A percentile compares a stretch with the other conserved stretches of the same genome.
phyloP scores from a whole-genome alignment of 305 asterid genomes.

The Solanum hybrid region DNA sequence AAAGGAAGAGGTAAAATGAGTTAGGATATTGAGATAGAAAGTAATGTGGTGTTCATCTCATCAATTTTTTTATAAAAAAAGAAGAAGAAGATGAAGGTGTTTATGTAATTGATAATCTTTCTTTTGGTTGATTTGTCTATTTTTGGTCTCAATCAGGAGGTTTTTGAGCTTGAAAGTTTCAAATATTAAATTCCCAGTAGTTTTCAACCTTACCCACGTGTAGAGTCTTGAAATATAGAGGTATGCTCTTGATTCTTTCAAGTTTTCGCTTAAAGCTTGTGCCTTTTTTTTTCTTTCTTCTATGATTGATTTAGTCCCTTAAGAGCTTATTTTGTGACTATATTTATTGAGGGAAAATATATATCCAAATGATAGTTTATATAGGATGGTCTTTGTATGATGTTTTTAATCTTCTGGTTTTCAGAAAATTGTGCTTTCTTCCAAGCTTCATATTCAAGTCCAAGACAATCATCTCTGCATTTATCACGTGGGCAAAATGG shows the following conservation, averaged over 20 bases:
- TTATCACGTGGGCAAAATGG: conserved; percentile 28
- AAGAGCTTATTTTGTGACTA: too few species aligned
- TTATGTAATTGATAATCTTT: not conserved
- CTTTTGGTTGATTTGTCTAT: not conserved
- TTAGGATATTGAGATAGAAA: not conserved
- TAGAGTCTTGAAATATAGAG: not conserved
- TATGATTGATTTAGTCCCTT: too few species aligned
- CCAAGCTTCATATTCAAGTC: too few species aligned
- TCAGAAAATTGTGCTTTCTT: too few species aligned
- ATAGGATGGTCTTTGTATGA: too few species aligned
- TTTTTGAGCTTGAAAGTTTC: not conserved
- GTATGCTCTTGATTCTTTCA: not conserved
- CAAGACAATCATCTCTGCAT: too few species aligned
- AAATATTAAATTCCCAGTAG: not conserved
- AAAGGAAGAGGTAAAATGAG: not conserved
- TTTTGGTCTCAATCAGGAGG: too few species aligned
- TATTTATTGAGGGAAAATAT: too few species aligned
- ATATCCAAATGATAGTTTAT: too few species aligned
- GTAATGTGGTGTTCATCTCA: not conserved
- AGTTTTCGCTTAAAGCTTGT: not conserved
- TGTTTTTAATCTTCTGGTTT: too few species aligned
- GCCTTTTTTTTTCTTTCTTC: not conserved
- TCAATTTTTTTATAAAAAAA: not conserved
- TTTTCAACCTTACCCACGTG: too few species aligned
- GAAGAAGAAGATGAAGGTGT: not conserved